Conservation (phyloP, 2,329 filamentous ascomycete genomes). For the Apiospora koreana region DNA sequence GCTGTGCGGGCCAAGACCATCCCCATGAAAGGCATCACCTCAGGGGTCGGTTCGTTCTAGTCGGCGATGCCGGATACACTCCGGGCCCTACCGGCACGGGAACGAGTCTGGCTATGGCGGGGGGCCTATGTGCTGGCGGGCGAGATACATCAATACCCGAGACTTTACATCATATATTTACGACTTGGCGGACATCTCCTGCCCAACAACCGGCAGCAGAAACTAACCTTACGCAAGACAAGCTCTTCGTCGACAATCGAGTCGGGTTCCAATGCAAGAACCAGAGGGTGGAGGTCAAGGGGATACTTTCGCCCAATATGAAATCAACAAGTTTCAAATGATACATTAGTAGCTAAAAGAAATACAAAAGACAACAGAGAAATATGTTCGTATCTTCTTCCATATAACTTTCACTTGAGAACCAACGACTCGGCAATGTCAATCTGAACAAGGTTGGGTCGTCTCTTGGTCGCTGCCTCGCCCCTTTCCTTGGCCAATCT, state of each 20-base stretch:
- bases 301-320: too few species aligned
- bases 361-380: too few species aligned
- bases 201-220: too few species aligned
- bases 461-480: background rate
- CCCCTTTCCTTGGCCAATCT: background rate
- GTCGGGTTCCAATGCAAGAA: too few species aligned
- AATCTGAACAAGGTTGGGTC: background rate
- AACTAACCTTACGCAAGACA: too few species aligned
- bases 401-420: background rate
- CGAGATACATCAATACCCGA: slow-evolving; percentile 38
- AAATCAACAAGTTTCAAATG: too few species aligned
- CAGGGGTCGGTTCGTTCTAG: slow-evolving; percentile 46
- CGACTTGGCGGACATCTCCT: slow-evolving; percentile 35
- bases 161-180: too few species aligned
- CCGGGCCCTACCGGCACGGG: slow-evolving; percentile 54
- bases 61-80: slow-evolving; percentile 57
- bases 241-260: too few species aligned
- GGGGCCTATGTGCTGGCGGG: slow-evolving; percentile 60
- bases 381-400: too few species aligned
- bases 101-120: slow-evolving; percentile 48
- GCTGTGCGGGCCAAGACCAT: slow-evolving; percentile 41
- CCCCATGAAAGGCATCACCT: slow-evolving; percentile 47
- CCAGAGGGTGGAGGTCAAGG: too few species aligned
- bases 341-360: too few species aligned
- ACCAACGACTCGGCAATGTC: background rate